Percentiles rank a stretch among this genome's conserved stretches.
Conservation (phyloP, 176 grass and related monocot genomes). For the Phyllostachys edulis region DNA sequence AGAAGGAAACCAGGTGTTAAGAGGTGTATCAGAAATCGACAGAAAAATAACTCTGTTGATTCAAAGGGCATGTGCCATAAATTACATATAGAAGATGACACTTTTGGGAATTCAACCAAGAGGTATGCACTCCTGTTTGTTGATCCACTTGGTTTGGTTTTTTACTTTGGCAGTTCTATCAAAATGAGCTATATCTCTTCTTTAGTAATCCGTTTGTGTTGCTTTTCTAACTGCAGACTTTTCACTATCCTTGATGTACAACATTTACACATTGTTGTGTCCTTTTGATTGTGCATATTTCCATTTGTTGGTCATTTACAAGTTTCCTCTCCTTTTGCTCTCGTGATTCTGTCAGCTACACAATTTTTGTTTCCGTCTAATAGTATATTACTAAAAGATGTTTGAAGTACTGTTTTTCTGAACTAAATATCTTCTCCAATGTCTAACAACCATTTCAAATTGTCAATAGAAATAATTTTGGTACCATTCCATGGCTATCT, state of each 20-base stretch:
- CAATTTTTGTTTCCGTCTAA: not conserved
- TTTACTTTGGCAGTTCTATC: not conserved
- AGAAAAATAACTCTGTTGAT: slow-evolving; percentile 4
- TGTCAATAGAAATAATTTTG: not conserved
- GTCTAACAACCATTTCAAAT: not conserved
- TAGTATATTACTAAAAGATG: not conserved
- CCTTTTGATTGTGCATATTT: slow-evolving; percentile 12
- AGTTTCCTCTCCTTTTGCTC: not conserved
- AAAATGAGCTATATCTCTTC: slow-evolving; percentile 5
- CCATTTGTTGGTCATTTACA: slow-evolving; percentile 6
- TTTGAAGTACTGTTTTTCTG: not conserved
- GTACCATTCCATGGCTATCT: not conserved
- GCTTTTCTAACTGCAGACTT: not conserved
- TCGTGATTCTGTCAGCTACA: not conserved
- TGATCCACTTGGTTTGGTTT: not conserved
- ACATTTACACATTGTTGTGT: slow-evolving; percentile 9
- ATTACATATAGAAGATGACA: not conserved
- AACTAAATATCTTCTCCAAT: slow-evolving; percentile 10
- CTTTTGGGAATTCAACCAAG: not conserved
- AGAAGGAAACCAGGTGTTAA: slow-evolving; percentile 5
- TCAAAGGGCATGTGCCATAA: not conserved
- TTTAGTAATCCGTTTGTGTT: not conserved
- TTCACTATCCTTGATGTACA: slow-evolving; percentile 10
- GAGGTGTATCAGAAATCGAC: slow-evolving; percentile 2
- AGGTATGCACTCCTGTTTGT: slow-evolving; percentile 27